Evolutionary conservation across 2,329 filamentous ascomycete genomes (phyloP), one percentile per base, ranked within the genome.

Genomic region (Pestalotiopsis sp.): DNA sequence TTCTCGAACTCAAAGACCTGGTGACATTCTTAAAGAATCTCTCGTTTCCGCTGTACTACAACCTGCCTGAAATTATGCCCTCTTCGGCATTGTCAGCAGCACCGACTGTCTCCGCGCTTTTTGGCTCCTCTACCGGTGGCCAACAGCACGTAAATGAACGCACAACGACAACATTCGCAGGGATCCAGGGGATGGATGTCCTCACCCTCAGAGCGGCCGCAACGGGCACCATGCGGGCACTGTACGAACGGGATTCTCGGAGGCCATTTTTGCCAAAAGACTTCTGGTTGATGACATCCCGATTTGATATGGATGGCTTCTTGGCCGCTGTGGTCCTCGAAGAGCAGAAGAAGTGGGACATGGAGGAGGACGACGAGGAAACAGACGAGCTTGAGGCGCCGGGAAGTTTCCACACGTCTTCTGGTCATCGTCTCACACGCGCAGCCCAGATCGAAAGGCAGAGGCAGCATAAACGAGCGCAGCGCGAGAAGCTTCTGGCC

Each of bases 191-290:
- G 0, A 88, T 97, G 71, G 93, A 91, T 38, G 85, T 96, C 39
- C 87, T 92, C 49, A 93, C 93, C 70, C 89, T 98, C 68, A 92
- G 93, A 75, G 89, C 87, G n/a, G 85, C 95, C 2, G 89, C 94
- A 6, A 97, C 94, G 2, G 91, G 90, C 3, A 87, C 97, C 0
- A 85, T 98, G 76, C 91, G 92, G 68, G 95, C 97, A 87, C 84
- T 98, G 9, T 98, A 98, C 77, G 95, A 98, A 80, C 87, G 95
- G 78, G 95, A 98, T 79, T 99, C 96, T 7, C 87, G 96, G 69
- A 90, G 95, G 25, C 90, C 88, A 38, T 98, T 98, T 77, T 82
- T 98, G 25, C 92, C 94, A 1, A 82, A 86, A n/a, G 88, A 90
- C 63, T 95, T 97, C 78, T 99, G 96, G 96, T 85, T 98, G 45